Conservation (phyloP, 1,284 basidiomycete species). For the Tremellales sp. region DNA sequence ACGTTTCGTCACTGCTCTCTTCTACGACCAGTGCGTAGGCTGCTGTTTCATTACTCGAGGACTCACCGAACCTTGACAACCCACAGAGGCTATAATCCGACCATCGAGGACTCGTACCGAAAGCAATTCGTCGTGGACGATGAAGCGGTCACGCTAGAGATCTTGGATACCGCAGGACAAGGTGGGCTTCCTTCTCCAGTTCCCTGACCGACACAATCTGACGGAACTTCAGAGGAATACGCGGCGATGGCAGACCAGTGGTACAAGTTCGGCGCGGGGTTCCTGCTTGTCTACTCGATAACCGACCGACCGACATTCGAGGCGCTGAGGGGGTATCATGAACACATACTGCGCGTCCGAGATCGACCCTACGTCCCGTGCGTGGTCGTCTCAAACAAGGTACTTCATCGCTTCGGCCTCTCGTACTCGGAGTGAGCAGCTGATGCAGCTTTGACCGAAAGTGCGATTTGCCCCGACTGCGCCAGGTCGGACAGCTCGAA, state of each 20-base stretch:
- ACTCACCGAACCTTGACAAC: constrained; percentile 16
- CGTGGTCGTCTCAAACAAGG: constrained; percentile 53
- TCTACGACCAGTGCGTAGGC: constrained; percentile 55
- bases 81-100: constrained; percentile 51
- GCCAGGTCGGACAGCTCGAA: constrained; percentile 52
- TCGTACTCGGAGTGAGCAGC: background rate
- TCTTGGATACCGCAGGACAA: constrained; percentile 57
- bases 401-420: constrained; percentile 6
- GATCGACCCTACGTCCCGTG: constrained; percentile 55
- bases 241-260: constrained; percentile 57
- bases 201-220: background rate
- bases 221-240: constrained; percentile 34
- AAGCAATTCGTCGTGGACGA: constrained; percentile 56
- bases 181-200: constrained; percentile 21
- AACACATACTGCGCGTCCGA: constrained; percentile 53
- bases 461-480: constrained; percentile 54
- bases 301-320: constrained; percentile 56
- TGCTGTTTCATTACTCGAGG: constrained; percentile 5
- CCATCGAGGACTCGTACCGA: constrained; percentile 54
- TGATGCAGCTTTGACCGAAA: constrained; percentile 19
- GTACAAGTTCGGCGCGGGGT: constrained; percentile 57
- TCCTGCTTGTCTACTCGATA: constrained; percentile 57
- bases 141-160: constrained; percentile 56
- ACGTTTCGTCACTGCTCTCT: constrained; percentile 51
- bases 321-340: constrained; percentile 52